Conservation (phyloP, 2,329 filamentous ascomycete species). For the Balansia obtecta region DNA sequence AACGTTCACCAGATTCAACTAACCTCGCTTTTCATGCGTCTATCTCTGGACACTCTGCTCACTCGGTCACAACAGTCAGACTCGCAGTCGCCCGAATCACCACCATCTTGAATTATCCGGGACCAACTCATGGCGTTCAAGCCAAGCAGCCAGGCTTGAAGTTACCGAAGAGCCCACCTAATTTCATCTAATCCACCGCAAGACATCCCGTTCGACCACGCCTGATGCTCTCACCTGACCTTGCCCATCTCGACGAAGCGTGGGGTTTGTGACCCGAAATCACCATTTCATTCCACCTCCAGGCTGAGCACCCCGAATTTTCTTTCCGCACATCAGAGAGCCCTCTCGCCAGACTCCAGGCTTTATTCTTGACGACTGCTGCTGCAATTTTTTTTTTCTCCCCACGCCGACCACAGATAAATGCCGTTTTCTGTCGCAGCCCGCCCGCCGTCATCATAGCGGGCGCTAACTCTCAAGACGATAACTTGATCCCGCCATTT, state of each 20-base stretch:
- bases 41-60: not conserved
- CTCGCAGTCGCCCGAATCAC: no score
- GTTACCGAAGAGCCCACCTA: not conserved
- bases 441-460: not conserved
- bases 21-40: not conserved
- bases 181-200: not conserved
- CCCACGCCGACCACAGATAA: not conserved
- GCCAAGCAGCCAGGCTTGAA: not conserved
- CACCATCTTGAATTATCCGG: no score
- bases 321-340: not conserved
- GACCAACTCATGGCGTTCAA: not conserved
- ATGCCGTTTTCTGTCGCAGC: not conserved
- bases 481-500: not conserved
- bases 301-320: not conserved
- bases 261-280: not conserved
- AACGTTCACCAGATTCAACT: no score
- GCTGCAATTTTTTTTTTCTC: not conserved
- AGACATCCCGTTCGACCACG: not conserved
- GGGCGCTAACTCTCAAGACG: not conserved
- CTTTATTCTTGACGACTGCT: not conserved
- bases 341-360: not conserved
- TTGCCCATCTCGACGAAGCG: not conserved
- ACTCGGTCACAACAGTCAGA: not conserved
- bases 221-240: slow-evolving; percentile 1
- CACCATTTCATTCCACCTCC: not conserved